Evolutionary conservation across 495 filamentous ascomycete species (phyloP).

Genomic region (Penicillium tannophilum): DNA sequence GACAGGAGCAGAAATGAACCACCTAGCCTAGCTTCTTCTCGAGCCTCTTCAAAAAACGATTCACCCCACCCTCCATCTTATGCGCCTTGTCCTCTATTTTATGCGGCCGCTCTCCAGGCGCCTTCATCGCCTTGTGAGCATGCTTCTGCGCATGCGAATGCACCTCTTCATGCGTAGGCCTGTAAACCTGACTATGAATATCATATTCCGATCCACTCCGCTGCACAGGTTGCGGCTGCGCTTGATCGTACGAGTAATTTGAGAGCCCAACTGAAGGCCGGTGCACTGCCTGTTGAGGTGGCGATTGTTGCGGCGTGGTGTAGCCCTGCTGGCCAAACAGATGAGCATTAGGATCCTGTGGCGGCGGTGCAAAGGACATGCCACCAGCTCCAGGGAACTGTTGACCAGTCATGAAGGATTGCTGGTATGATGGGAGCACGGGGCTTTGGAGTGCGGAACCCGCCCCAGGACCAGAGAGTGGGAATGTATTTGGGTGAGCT

Average conservation of each 20-base stretch:
- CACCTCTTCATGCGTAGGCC: constrained; percentile 69
- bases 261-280: constrained; percentile 53
- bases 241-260: constrained; percentile 55
- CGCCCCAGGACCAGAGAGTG: constrained; percentile 3
- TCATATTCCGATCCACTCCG: constrained; percentile 53
- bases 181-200: constrained; percentile 76
- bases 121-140: constrained; percentile 55
- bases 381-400: background rate
- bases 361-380: constrained; percentile 46
- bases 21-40: constrained; percentile 74
- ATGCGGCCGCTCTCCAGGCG: constrained; percentile 47
- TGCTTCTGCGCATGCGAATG: constrained; percentile 43
- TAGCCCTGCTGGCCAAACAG: constrained; percentile 34
- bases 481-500: constrained; percentile 30
- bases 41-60: constrained; percentile 81
- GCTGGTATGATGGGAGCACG: constrained; percentile 36
- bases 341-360: constrained; percentile 50
- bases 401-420: constrained; percentile 27
- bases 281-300: background rate
- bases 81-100: constrained; percentile 71
- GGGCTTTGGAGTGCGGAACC: constrained; percentile 23
- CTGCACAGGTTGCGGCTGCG: constrained; percentile 37
- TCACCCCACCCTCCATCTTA: constrained; percentile 74
- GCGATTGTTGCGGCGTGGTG: constrained; percentile 21
- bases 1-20: background rate